These are phyloP conservation scores for Amphirosellinia nigrospora DNA, from an alignment of 495 filamentous ascomycete genomes.

Conservation along the genomic window DNA sequence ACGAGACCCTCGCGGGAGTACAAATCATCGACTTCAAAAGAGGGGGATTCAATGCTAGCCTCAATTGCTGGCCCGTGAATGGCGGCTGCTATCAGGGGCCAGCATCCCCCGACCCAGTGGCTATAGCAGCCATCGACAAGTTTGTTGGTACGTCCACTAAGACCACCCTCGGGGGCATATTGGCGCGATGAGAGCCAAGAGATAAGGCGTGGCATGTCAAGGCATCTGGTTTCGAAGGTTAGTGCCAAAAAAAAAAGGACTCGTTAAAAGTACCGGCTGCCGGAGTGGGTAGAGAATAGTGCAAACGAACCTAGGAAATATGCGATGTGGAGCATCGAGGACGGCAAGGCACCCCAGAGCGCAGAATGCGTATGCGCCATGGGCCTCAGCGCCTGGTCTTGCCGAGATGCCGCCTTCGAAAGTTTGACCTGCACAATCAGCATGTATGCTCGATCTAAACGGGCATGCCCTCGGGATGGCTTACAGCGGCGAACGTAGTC, in stretches of 20 bases:
- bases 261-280: conserved; percentile 14
- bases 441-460: conserved; percentile 23
- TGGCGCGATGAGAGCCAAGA: conserved; percentile 90
- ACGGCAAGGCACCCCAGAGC: conserved; percentile 86
- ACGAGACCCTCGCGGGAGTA: conserved; percentile 86
- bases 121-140: conserved; percentile 97
- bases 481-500: conserved; percentile 85
- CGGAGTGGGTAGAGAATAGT: conserved; percentile 1
- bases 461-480: conserved; percentile 34
- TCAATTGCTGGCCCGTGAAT: conserved; percentile 55
- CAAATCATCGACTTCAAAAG: conserved; percentile 50
- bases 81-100: conserved; percentile 86
- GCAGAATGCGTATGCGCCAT: conserved; percentile 97
- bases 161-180: conserved; percentile 89
- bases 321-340: conserved; percentile 74
- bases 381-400: conserved; percentile 83
- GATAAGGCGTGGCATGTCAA: conserved; percentile 77
- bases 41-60: conserved; percentile 37
- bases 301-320: conserved; percentile 64
- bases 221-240: conserved; percentile 58
- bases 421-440: conserved; percentile 72
- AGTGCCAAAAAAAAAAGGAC: conserved; percentile 13
- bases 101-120: conserved; percentile 96
- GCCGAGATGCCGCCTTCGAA: conserved; percentile 92
- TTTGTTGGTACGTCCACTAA: conserved; percentile 95